Conservation (phyloP, 805 yeast genomes). For the Wickerhamiella australiensis region DNA sequence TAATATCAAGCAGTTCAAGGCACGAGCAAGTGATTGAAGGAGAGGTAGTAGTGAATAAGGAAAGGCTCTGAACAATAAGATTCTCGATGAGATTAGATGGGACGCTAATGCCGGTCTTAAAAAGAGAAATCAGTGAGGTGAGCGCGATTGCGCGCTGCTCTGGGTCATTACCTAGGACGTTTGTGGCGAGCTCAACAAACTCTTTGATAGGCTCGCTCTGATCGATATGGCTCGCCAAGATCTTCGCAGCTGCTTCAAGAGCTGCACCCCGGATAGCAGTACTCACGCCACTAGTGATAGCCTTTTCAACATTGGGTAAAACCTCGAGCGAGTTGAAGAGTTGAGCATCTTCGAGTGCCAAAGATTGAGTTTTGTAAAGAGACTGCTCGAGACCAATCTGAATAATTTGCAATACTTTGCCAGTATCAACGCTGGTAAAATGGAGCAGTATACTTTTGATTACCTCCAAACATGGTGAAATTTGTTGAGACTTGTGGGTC, state of each 20-base stretch:
- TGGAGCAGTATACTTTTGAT: not conserved
- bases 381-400: not conserved
- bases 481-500: conserved; percentile 1
- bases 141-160: conserved; percentile 9
- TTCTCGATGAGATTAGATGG: not conserved
- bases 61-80: conserved; percentile 14
- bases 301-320: not conserved
- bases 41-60: not conserved
- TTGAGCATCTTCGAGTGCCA: conserved; percentile 2
- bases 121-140: conserved; percentile 26
- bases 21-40: conserved; percentile 6
- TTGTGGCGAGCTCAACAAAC: conserved; percentile 43
- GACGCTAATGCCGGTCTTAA: conserved; percentile 20
- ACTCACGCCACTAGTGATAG: not conserved
- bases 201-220: conserved; percentile 29
- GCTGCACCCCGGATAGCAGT: conserved; percentile 6
- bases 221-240: not conserved
- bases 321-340: not conserved
- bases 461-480: not conserved
- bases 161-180: conserved; percentile 30
- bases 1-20: conserved; percentile 1
- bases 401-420: not conserved
- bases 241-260: conserved; percentile 1
- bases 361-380: not conserved
- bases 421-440: not conserved